Conservation (phyloP, 2,329 filamentous ascomycete genomes). For the Curvularia eragrostidis region DNA sequence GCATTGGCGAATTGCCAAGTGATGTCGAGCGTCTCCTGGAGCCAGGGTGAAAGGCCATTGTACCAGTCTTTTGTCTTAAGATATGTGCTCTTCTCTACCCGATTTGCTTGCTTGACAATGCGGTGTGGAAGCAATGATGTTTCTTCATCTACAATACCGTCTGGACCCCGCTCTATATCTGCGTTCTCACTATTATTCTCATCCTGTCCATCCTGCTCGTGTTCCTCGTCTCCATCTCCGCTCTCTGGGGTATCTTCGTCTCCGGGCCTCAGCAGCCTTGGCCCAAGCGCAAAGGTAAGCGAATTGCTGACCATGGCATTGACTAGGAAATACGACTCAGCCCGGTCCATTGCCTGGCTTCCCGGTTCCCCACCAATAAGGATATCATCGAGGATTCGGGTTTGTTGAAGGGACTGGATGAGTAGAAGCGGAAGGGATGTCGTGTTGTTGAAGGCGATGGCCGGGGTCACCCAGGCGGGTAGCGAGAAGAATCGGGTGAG, state of each 20-base stretch:
- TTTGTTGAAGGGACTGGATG: conserved; percentile 60
- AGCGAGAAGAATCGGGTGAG: conserved; percentile 57
- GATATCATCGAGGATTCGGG: conserved; percentile 61
- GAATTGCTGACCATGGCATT: conserved; percentile 69
- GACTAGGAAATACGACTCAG: conserved; percentile 70
- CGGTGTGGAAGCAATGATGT: conserved; percentile 60
- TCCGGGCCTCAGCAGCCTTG: conserved; percentile 61
- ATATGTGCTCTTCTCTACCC: conserved; percentile 44
- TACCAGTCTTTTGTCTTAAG: conserved; percentile 45
- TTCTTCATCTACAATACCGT: conserved; percentile 52
- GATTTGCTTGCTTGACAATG: conserved; percentile 38
- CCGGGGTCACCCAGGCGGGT: conserved; percentile 61
- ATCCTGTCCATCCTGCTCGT: conserved; percentile 22
- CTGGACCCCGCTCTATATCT: conserved; percentile 34
- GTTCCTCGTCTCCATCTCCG: conserved; percentile 15
- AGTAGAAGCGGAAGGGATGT: conserved; percentile 61
- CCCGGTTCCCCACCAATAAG: conserved; percentile 56
- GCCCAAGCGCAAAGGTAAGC: conserved; percentile 69
- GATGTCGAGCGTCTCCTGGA: conserved; percentile 52
- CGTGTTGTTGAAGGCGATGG: conserved; percentile 65
- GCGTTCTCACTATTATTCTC: conserved; percentile 31
- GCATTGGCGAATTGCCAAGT: conserved; percentile 65
- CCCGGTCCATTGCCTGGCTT: conserved; percentile 61
- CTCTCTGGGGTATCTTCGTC: conserved; percentile 53
- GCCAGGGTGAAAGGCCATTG: conserved; percentile 46